Conservation (phyloP, 163 green algal species). For the Scenedesmus sp. region DNA sequence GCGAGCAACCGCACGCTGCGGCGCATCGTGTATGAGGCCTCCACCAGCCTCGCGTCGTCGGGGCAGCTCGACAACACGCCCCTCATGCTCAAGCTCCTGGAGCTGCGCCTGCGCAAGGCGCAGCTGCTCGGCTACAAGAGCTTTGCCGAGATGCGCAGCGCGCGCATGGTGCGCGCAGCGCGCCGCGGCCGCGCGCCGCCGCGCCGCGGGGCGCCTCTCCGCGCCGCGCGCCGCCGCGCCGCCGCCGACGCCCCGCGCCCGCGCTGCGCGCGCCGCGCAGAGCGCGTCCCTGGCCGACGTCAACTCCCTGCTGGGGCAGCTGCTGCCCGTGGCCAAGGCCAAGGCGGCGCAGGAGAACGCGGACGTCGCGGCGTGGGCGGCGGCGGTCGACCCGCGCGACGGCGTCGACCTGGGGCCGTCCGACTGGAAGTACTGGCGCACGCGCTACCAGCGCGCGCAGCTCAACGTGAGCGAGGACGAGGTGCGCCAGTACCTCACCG, state of each 20-base stretch:
- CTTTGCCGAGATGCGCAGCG: too few relatives aligned
- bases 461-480: not conserved
- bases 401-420: not conserved
- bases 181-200: too few relatives aligned
- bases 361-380: not conserved
- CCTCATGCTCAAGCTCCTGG: slow-evolving; percentile 15
- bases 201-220: too few relatives aligned
- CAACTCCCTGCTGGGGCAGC: not conserved
- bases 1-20: slow-evolving; percentile 20
- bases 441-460: not conserved
- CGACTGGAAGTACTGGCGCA: not conserved
- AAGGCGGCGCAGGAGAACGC: not conserved
- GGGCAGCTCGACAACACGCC: slow-evolving; percentile 25
- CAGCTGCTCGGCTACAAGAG: slow-evolving; percentile 14
- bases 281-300: not conserved
- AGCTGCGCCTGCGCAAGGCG: not conserved
- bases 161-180: too few relatives aligned
- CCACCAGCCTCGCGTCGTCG: not conserved
- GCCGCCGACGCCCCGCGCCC: too few relatives aligned
- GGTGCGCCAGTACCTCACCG: not conserved
- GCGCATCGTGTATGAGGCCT: slow-evolving; percentile 3
- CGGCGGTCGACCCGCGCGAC: not conserved
- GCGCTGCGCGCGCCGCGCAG: too few relatives aligned
- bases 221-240: too few relatives aligned
- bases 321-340: not conserved